Percentiles rank a stretch among this genome's conserved stretches.
phyloP scores from a whole-genome alignment of 2,329 filamentous ascomycete genomes.

The Botryosphaeria dothidea region DNA sequence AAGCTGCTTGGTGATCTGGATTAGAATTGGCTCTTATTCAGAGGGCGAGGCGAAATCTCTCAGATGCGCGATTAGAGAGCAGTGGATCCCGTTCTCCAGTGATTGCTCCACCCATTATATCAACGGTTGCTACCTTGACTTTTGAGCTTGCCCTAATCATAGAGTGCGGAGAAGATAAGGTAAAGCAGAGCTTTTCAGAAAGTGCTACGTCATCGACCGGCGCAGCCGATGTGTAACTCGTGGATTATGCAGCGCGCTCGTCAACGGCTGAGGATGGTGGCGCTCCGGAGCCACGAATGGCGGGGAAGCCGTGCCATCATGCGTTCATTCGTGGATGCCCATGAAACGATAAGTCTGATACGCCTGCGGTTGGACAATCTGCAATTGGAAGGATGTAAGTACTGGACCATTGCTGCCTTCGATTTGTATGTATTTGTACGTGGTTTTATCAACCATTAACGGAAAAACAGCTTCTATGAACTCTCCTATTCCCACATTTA shows the following conservation, averaged over 20 bases:
- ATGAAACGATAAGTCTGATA: background rate
- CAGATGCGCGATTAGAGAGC: too few relatives aligned
- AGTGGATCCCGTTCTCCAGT: too few relatives aligned
- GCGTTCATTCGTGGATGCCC: background rate
- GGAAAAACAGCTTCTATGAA: too few relatives aligned
- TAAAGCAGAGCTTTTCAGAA: background rate
- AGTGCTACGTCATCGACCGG: background rate
- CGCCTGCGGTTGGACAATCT: background rate
- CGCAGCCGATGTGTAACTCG: background rate
- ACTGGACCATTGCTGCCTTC: background rate
- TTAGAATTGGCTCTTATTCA: too few relatives aligned
- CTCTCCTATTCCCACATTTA: too few relatives aligned
- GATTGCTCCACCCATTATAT: background rate
- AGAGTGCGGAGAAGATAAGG: constrained; percentile 6
- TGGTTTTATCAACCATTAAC: too few relatives aligned
- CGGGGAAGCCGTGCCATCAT: background rate
- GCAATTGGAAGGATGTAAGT: background rate
- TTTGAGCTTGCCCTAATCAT: background rate
- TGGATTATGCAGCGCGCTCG: background rate
- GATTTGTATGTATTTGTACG: too few relatives aligned
- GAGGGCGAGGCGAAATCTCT: too few relatives aligned
- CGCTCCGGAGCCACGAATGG: background rate
- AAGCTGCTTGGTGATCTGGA: background rate
- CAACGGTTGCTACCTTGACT: background rate
- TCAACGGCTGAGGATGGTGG: background rate